phyloP scores from a whole-genome alignment of 495 filamentous ascomycete genomes.

The Daldinia grandis region DNA sequence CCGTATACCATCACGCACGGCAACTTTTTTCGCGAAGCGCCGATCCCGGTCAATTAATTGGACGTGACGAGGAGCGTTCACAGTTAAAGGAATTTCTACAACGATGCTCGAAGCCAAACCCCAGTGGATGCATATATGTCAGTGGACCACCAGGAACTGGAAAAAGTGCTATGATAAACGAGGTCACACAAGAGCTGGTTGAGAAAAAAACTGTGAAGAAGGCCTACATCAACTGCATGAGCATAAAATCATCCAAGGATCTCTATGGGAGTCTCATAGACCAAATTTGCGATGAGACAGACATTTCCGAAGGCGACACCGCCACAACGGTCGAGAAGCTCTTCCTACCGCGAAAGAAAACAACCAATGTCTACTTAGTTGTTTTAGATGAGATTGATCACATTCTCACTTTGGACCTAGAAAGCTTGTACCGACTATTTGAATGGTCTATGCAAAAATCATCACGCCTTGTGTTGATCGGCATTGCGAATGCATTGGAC shows the following conservation, averaged over 20 bases:
- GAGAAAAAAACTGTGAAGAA: slow-evolving; percentile 63
- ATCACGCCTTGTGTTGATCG: slow-evolving; percentile 83
- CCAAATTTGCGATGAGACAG: slow-evolving; percentile 50
- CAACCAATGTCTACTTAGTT: slow-evolving; percentile 71
- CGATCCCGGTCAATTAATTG: slow-evolving; percentile 78
- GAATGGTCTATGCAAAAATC: slow-evolving; percentile 86
- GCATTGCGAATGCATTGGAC: slow-evolving; percentile 96
- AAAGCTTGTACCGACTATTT: slow-evolving; percentile 88
- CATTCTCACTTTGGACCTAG: slow-evolving; percentile 83
- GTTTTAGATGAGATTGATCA: slow-evolving; percentile 96
- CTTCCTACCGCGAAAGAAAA: slow-evolving; percentile 69
- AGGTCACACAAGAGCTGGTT: slow-evolving; percentile 70
- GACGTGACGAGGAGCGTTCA: slow-evolving; percentile 79
- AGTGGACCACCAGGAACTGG: slow-evolving; percentile 96
- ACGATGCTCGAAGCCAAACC: slow-evolving; percentile 63
- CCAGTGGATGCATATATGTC: slow-evolving; percentile 90
- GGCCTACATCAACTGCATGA: slow-evolving; percentile 94
- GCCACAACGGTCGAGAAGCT: slow-evolving; percentile 67
- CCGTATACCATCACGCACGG: slow-evolving; percentile 86
- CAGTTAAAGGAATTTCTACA: slow-evolving; percentile 76
- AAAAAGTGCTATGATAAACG: slow-evolving; percentile 90
- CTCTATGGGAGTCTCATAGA: slow-evolving; percentile 78
- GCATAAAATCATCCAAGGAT: slow-evolving; percentile 83
- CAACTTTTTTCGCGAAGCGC: slow-evolving; percentile 84
- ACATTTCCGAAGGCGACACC: slow-evolving; percentile 60